phyloP scores from a whole-genome alignment of 257 asterid genomes.

The Vinca minor region DNA sequence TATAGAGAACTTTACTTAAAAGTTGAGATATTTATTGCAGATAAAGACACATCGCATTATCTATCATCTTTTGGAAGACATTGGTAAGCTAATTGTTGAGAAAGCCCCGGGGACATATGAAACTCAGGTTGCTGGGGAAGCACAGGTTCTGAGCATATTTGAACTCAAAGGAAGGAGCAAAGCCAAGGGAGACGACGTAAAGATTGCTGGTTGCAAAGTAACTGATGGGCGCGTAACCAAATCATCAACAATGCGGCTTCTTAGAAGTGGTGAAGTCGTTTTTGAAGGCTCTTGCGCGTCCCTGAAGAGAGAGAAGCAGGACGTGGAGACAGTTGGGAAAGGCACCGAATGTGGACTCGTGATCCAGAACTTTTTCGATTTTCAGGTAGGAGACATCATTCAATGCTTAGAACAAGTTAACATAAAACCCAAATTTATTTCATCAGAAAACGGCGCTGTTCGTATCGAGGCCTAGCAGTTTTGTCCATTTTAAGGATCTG shows the following conservation, averaged over 20 bases:
- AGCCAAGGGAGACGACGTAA: conserved; percentile 59
- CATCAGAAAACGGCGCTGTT: conserved; percentile 82
- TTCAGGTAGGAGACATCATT: conserved; percentile 70
- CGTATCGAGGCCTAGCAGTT: conserved; percentile 62
- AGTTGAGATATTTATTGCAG: too few species aligned
- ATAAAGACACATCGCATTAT: conserved; percentile 70
- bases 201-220: conserved; percentile 88
- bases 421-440: conserved; percentile 71
- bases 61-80: conserved; percentile 89
- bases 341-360: conserved; percentile 88
- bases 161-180: conserved; percentile 73
- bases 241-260: conserved; percentile 55
- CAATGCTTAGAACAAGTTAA: conserved; percentile 78
- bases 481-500: not conserved
- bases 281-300: conserved; percentile 71
- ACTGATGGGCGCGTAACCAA: conserved; percentile 63
- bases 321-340: conserved; percentile 73
- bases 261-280: conserved; percentile 75
- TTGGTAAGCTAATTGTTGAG: conserved; percentile 73
- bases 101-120: conserved; percentile 88
- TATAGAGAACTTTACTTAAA: too few species aligned
- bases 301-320: conserved; percentile 68
- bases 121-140: conserved; percentile 84
- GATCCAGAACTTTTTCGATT: conserved; percentile 47
- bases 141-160: conserved; percentile 77